Percentiles rank a stretch among this genome's conserved stretches.
These are phyloP conservation scores for Megacollybia marginata DNA, from an alignment of 768 basidiomycete genomes.

Conservation along the genomic window DNA sequence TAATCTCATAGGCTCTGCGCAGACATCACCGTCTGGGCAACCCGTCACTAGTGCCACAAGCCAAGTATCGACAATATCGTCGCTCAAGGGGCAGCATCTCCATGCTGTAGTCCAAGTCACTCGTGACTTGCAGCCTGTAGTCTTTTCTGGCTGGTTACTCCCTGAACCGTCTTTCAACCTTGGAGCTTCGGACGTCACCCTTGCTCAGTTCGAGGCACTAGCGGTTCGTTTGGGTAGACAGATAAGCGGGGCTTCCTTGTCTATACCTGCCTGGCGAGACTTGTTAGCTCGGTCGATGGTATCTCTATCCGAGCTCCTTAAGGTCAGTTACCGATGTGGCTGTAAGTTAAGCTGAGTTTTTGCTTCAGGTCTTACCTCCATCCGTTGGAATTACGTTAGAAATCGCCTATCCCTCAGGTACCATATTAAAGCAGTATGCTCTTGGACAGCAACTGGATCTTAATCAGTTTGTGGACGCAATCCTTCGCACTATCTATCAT, in stretches of 20 bases:
- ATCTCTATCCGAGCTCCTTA: constrained; percentile 67
- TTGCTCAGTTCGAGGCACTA: constrained; percentile 69
- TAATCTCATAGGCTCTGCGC: constrained; percentile 44
- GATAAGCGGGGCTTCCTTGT: constrained; percentile 16
- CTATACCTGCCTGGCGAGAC: constrained; percentile 37
- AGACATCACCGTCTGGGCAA: constrained; percentile 67
- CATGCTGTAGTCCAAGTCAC: constrained; percentile 89
- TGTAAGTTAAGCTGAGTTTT: constrained; percentile 1
- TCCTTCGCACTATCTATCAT: constrained; percentile 78
- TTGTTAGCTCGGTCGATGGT: constrained; percentile 50
- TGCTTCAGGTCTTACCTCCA: constrained; percentile 45
- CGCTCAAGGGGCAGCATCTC: constrained; percentile 83
- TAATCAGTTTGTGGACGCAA: constrained; percentile 77
- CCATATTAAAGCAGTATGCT: constrained; percentile 32
- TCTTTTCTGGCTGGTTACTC: constrained; percentile 68
- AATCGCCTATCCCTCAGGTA: constrained; percentile 62
- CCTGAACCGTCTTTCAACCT: constrained; percentile 70
- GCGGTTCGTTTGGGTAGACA: constrained; percentile 44
- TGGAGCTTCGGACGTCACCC: constrained; percentile 77
- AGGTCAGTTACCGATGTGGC: constrained; percentile 36
- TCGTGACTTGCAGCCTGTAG: constrained; percentile 83
- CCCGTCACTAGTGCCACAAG: constrained; percentile 37
- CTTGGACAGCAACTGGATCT: constrained; percentile 56
- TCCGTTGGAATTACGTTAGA: constrained; percentile 77
- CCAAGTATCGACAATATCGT: constrained; percentile 76